Evolutionary conservation across 805 yeast species (phyloP).

Genomic region (Kluyveromyces wickerhamii): DNA sequence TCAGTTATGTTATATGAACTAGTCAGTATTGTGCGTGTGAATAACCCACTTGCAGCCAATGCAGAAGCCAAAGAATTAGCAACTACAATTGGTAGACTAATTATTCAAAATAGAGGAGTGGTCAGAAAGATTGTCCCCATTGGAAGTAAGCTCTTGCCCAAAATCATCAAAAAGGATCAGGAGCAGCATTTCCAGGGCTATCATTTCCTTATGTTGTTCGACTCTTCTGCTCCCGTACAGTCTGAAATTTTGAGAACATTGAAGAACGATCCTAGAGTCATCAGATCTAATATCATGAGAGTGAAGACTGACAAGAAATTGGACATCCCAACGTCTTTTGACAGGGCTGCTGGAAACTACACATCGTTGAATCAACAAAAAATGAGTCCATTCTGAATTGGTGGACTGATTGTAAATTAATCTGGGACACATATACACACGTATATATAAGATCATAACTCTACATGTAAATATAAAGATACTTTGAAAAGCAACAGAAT

Average conservation of each 20-base stretch:
- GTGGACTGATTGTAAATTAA: too few relatives aligned
- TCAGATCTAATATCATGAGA: constrained; percentile 67
- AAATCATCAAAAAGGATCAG: constrained; percentile 73
- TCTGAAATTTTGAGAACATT: constrained; percentile 73
- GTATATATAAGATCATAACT: too few relatives aligned
- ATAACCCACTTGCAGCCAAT: constrained; percentile 44
- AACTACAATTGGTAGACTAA: constrained; percentile 69
- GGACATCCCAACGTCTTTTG: constrained; percentile 51
- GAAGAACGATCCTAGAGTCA: constrained; percentile 83
- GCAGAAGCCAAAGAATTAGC: constrained; percentile 57
- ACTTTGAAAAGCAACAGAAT: too few relatives aligned
- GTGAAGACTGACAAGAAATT: constrained; percentile 45
- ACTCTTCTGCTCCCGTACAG: constrained; percentile 79
- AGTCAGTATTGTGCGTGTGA: constrained; percentile 79
- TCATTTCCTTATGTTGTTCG: constrained; percentile 80
- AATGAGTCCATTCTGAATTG: constrained; percentile 5
- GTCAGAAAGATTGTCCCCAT: constrained; percentile 72
- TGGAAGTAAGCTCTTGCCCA: constrained; percentile 74
- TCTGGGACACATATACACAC: too few relatives aligned
- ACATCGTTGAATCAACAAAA: constrained; percentile 20
- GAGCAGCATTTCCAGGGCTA: constrained; percentile 87
- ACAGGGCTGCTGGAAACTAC: constrained; percentile 32
- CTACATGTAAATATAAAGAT: too few relatives aligned
- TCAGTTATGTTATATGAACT: constrained; percentile 94
- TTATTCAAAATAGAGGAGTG: constrained; percentile 89